Conservation (phyloP, 2,329 filamentous ascomycete species). For the Pseudogymnoascus sp. region DNA sequence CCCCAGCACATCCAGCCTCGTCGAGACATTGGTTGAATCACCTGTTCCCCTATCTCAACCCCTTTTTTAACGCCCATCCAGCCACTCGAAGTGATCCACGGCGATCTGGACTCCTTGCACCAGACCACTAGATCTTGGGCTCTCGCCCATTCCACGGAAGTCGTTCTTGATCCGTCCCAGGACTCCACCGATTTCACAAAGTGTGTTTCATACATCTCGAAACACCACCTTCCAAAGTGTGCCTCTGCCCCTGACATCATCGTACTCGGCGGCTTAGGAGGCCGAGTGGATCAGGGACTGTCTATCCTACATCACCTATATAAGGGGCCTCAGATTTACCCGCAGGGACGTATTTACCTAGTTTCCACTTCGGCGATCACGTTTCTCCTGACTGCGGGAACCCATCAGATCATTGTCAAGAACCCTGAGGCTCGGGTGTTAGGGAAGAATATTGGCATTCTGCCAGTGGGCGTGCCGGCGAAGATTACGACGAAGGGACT, state of each 20-base stretch:
- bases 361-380: slow-evolving; percentile 74
- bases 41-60: neutral
- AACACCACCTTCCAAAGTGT: slow-evolving; percentile 19
- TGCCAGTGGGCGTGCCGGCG: slow-evolving; percentile 73
- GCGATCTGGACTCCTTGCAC: slow-evolving; percentile 80
- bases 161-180: slow-evolving; percentile 70
- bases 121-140: slow-evolving; percentile 47
- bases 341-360: slow-evolving; percentile 59
- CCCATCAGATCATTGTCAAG: slow-evolving; percentile 55
- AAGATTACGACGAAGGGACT: slow-evolving; percentile 72
- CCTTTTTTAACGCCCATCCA: slow-evolving; percentile 23
- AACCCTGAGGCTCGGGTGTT: slow-evolving; percentile 38
- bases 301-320: slow-evolving; percentile 83
- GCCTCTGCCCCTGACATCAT: slow-evolving; percentile 52
- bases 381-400: slow-evolving; percentile 64
- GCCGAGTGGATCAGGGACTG: slow-evolving; percentile 85
- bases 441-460: slow-evolving; percentile 72
- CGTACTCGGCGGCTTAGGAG: slow-evolving; percentile 74
- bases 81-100: slow-evolving; percentile 66
- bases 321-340: slow-evolving; percentile 36
- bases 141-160: slow-evolving; percentile 38
- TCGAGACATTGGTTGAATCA: neutral
- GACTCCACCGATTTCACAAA: slow-evolving; percentile 89
- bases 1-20: neutral
- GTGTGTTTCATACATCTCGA: slow-evolving; percentile 53